Conservation (phyloP, 176 grass and related monocot species). For the Elymus sibiricus region DNA sequence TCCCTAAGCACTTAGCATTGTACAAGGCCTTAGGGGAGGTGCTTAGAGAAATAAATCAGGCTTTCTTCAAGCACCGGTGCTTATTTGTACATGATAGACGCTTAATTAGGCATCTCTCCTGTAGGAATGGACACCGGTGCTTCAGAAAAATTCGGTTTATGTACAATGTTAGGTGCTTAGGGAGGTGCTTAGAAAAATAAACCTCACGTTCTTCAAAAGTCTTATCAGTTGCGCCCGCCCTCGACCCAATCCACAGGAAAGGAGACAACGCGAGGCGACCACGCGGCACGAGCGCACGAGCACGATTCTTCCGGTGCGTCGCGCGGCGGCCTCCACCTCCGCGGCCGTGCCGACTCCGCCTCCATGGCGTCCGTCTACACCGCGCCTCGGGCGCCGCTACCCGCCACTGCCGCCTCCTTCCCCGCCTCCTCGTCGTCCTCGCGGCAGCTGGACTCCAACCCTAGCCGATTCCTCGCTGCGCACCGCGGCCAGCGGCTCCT, state of each 20-base stretch:
- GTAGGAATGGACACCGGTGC: too few species aligned
- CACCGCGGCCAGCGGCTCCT: slow-evolving; percentile 26
- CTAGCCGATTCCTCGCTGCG: slow-evolving; percentile 37
- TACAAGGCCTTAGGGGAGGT: too few species aligned
- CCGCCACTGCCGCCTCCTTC: slow-evolving; percentile 16
- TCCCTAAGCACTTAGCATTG: too few species aligned
- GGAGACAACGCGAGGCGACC: slow-evolving; percentile 1
- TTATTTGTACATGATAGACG: too few species aligned
- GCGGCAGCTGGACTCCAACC: slow-evolving; percentile 41
- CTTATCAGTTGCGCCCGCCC: not conserved
- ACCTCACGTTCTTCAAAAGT: too few species aligned
- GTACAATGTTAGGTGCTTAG: too few species aligned
- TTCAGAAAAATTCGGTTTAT: too few species aligned
- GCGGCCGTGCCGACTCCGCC: not conserved
- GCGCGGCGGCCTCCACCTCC: slow-evolving; percentile 19
- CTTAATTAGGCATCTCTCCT: too few species aligned
- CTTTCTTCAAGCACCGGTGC: too few species aligned
- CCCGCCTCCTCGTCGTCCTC: not conserved
- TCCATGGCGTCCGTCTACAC: slow-evolving; percentile 52
- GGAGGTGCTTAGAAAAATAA: too few species aligned
- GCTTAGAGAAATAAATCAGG: too few species aligned
- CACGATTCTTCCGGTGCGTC: slow-evolving; percentile 12
- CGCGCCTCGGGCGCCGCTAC: slow-evolving; percentile 39
- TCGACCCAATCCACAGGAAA: slow-evolving; percentile 38
- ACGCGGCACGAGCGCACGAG: slow-evolving; percentile 22